Conservation (phyloP, 2,329 filamentous ascomycete genomes). For the Metarhizium rileyi region DNA sequence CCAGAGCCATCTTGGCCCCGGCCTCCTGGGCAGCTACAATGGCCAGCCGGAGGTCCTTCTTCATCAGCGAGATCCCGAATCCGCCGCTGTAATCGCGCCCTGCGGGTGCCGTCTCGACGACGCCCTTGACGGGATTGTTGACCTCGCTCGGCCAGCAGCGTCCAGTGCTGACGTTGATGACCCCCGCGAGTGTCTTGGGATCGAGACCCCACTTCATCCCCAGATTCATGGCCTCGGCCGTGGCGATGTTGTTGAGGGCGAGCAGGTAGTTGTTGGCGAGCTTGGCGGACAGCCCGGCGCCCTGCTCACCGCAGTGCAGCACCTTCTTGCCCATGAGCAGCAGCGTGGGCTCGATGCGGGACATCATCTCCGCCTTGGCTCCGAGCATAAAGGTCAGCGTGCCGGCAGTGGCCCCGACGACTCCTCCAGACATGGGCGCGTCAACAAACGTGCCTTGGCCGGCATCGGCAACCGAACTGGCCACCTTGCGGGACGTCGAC, state of each 20-base stretch:
- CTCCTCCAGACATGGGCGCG: conserved; percentile 93
- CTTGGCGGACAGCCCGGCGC: conserved; percentile 81
- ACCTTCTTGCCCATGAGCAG: conserved; percentile 78
- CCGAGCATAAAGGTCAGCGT: conserved; percentile 96
- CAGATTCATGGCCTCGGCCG: conserved; percentile 56
- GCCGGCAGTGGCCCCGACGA: conserved; percentile 79
- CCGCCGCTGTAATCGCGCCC: conserved; percentile 67
- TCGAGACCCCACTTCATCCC: conserved; percentile 53
- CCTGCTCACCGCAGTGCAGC: conserved; percentile 76
- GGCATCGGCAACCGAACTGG: conserved; percentile 53
- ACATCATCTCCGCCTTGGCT: conserved; percentile 48
- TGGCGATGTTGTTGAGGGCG: conserved; percentile 79
- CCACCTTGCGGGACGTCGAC: conserved; percentile 69
- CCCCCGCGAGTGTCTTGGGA: conserved; percentile 58
- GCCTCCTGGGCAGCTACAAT: conserved; percentile 62
- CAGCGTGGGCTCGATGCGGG: conserved; percentile 58
- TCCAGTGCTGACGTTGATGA: conserved; percentile 93
- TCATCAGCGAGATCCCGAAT: conserved; percentile 70
- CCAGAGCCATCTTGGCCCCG: conserved; percentile 56
- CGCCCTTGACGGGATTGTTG: conserved; percentile 88
- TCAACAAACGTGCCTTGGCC: conserved; percentile 75
- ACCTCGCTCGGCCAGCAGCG: conserved; percentile 91
- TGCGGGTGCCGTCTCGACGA: conserved; percentile 67
- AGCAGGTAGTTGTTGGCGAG: conserved; percentile 96
- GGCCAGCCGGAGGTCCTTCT: conserved; percentile 67